Conservation (phyloP, 441 rosid genomes). For the Cnidoscolus chayamansa region DNA sequence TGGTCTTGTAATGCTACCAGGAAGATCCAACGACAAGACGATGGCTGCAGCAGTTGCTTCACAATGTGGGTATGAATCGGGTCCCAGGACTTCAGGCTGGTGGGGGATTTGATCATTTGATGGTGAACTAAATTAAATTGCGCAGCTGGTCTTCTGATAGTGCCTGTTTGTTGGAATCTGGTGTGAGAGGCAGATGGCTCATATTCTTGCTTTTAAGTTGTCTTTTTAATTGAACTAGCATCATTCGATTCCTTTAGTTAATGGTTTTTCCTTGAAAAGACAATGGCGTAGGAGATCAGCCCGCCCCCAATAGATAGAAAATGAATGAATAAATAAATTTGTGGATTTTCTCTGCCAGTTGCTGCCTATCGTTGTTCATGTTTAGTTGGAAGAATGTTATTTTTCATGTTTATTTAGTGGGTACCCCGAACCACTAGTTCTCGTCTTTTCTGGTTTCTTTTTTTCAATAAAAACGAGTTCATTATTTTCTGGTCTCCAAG, state of each 20-base stretch:
- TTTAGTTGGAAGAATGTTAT: not conserved
- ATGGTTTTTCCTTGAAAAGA: not conserved
- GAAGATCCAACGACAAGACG: constrained; percentile 95
- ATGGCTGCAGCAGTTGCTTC: constrained; percentile 97
- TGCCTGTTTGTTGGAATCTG: not conserved
- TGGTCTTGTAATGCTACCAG: constrained; percentile 35
- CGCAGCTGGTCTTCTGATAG: not conserved
- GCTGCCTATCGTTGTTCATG: not conserved
- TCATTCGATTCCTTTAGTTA: not conserved
- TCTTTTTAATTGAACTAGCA: not conserved
- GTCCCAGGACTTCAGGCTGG: constrained; percentile 71
- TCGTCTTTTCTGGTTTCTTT: too few relatives aligned
- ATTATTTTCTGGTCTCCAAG: too few relatives aligned
- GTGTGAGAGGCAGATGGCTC: not conserved
- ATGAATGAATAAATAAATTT: not conserved
- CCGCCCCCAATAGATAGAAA: too few relatives aligned
- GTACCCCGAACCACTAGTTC: not conserved
- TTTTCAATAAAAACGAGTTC: too few relatives aligned
- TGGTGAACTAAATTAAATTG: constrained; percentile 44
- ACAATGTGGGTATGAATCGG: constrained; percentile 71
- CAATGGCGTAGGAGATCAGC: not conserved
- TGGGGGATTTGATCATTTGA: constrained; percentile 86
- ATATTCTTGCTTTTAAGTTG: not conserved
- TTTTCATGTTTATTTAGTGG: not conserved
- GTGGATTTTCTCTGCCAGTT: not conserved